phyloP scores from a whole-genome alignment of 805 yeast genomes.

The Candida stauntonica region DNA sequence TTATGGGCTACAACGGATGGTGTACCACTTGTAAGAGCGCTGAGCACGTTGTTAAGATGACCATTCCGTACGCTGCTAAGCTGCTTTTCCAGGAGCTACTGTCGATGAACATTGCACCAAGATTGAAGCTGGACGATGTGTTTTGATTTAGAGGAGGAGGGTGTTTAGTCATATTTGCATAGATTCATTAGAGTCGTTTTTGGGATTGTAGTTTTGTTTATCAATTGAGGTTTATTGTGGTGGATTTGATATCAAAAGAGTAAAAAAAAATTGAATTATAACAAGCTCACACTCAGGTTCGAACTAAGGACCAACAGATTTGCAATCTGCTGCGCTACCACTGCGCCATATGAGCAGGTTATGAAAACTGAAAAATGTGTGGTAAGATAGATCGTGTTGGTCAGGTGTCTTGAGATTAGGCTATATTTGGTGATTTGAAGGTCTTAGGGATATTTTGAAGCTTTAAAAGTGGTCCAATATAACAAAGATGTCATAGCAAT shows the following conservation, averaged over 20 bases:
- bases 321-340: constrained; percentile 99
- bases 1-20: constrained; percentile 98
- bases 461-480: too few species aligned
- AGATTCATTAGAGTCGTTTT: constrained; percentile 1
- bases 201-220: not conserved
- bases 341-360: constrained; percentile 79
- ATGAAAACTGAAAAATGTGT: not conserved
- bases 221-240: too few species aligned
- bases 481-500: too few species aligned
- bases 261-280: not conserved
- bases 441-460: too few species aligned
- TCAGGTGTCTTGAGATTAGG: too few species aligned
- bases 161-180: constrained; percentile 2
- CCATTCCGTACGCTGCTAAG: constrained; percentile 98
- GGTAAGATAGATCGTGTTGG: not conserved
- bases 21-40: constrained; percentile 93
- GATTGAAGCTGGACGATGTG: constrained; percentile 84
- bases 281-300: constrained; percentile 49
- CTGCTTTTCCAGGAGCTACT: constrained; percentile 92
- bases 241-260: not conserved
- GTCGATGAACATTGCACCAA: constrained; percentile 99
- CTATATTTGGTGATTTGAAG: too few species aligned
- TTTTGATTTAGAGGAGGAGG: constrained; percentile 32
- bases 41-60: constrained; percentile 85
- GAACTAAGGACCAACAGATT: constrained; percentile 98